A percentile compares a stretch with the other conserved stretches of the same genome.
Conservation (phyloP, 1,284 basidiomycete genomes). For the Ganoderma lucidum region DNA sequence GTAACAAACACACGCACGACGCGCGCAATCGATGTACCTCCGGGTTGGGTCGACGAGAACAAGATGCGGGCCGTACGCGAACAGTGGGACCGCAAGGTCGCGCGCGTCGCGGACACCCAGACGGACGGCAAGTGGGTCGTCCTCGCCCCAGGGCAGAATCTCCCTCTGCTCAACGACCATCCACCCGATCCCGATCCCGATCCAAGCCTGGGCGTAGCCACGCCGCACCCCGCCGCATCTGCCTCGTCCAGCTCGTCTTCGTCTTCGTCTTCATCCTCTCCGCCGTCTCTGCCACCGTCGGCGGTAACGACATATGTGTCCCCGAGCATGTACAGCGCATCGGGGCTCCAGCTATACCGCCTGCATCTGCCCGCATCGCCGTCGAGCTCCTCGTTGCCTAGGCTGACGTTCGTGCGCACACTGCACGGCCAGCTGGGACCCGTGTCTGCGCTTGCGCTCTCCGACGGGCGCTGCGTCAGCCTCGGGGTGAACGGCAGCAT, state of each 20-base stretch:
- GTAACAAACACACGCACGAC: slow-evolving; percentile 62
- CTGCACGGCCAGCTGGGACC: slow-evolving; percentile 73
- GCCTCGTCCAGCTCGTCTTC: slow-evolving; percentile 13
- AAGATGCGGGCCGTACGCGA: slow-evolving; percentile 69
- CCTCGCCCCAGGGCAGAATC: slow-evolving; percentile 63
- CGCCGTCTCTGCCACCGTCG: slow-evolving; percentile 34
- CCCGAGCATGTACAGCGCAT: slow-evolving; percentile 54
- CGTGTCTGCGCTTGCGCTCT: slow-evolving; percentile 70
- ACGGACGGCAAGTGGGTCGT: slow-evolving; percentile 88
- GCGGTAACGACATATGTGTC: slow-evolving; percentile 37
- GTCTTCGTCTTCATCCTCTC: slow-evolving; percentile 21
- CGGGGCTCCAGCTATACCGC: slow-evolving; percentile 75
- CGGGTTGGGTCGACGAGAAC: slow-evolving; percentile 73
- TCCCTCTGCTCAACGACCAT: background rate
- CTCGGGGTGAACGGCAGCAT: slow-evolving; percentile 73
- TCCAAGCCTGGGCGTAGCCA: background rate
- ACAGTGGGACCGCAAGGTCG: slow-evolving; percentile 79
- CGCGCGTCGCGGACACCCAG: slow-evolving; percentile 69
- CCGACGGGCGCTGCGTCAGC: slow-evolving; percentile 83
- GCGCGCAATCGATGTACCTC: slow-evolving; percentile 73
- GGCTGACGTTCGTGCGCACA: slow-evolving; percentile 74
- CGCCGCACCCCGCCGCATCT: slow-evolving; percentile 21
- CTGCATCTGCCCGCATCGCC: slow-evolving; percentile 62
- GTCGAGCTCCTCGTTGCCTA: slow-evolving; percentile 58
- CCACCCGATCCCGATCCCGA: background rate